A percentile compares a stretch with the other conserved stretches of the same genome.
Evolutionary conservation across 1,284 basidiomycete genomes (phyloP).

Genomic region (Wallemia hederae): DNA sequence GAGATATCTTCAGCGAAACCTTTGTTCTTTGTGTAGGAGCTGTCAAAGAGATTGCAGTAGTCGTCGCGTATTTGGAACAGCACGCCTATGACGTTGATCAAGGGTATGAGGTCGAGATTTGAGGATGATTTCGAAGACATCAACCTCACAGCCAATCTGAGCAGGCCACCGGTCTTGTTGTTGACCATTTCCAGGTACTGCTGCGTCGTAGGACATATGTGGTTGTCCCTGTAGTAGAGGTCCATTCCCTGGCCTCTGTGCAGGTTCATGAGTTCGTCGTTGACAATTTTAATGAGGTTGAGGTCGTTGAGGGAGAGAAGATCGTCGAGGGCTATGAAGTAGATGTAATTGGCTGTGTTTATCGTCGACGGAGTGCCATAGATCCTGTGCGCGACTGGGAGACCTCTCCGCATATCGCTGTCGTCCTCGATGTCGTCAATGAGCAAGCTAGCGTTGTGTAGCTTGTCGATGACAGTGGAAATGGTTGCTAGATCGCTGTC

Average conservation of each 20-base stretch:
- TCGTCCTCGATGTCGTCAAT: slow-evolving; percentile 97
- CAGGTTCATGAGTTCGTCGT: slow-evolving; percentile 54
- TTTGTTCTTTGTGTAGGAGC: slow-evolving; percentile 62
- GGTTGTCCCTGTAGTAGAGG: slow-evolving; percentile 70
- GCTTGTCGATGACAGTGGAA: slow-evolving; percentile 55
- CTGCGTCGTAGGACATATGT: slow-evolving; percentile 76
- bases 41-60: slow-evolving; percentile 48
- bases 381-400: slow-evolving; percentile 79
- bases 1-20: slow-evolving; percentile 83
- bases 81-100: slow-evolving; percentile 79
- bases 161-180: slow-evolving; percentile 84
- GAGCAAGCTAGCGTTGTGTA: slow-evolving; percentile 76
- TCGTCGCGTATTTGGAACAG: slow-evolving; percentile 94
- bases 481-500: slow-evolving; percentile 39
- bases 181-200: slow-evolving; percentile 92
- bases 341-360: slow-evolving; percentile 91
- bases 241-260: slow-evolving; percentile 92
- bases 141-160: slow-evolving; percentile 72
- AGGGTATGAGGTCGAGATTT: slow-evolving; percentile 45
- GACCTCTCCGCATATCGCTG: slow-evolving; percentile 59
- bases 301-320: slow-evolving; percentile 30
- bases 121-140: slow-evolving; percentile 52
- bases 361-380: slow-evolving; percentile 91
- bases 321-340: slow-evolving; percentile 63
- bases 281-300: slow-evolving; percentile 34